phyloP scores from a whole-genome alignment of 169 alveolate species.

The Plasmodium yoelii region DNA sequence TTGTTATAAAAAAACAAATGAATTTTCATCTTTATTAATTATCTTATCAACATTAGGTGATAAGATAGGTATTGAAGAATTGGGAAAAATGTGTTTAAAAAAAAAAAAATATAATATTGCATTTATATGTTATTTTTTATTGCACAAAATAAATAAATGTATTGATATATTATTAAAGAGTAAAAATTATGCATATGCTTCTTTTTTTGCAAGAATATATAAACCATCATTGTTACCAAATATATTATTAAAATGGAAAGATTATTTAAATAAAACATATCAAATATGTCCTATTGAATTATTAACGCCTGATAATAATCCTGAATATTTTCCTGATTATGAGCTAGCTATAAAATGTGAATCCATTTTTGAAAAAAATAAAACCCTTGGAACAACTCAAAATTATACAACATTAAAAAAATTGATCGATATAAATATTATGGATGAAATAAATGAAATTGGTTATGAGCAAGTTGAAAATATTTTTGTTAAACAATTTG shows the following conservation, averaged over 20 bases:
- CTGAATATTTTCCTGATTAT: slow-evolving; percentile 72
- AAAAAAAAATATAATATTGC: slow-evolving; percentile 79
- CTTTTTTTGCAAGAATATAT: slow-evolving; percentile 81
- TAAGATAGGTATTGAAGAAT: slow-evolving; percentile 63
- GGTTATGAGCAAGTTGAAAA: slow-evolving; percentile 69
- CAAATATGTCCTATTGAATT: slow-evolving; percentile 16
- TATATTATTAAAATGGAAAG: slow-evolving; percentile 78
- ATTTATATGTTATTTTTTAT: slow-evolving; percentile 81
- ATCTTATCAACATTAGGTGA: slow-evolving; percentile 81
- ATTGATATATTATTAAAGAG: slow-evolving; percentile 76
- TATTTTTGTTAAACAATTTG: slow-evolving; percentile 63
- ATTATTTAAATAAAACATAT: slow-evolving; percentile 50
- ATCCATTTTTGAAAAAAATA: slow-evolving; percentile 47
- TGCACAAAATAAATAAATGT: slow-evolving; percentile 82
- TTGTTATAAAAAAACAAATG: slow-evolving; percentile 83
- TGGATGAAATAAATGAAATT: slow-evolving; percentile 71
- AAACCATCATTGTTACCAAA: slow-evolving; percentile 79
- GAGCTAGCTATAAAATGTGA: slow-evolving; percentile 71
- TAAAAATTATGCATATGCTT: slow-evolving; percentile 82
- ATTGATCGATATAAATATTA: slow-evolving; percentile 60
- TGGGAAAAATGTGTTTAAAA: slow-evolving; percentile 78
- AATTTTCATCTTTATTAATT: slow-evolving; percentile 80
- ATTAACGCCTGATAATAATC: slow-evolving; percentile 68
- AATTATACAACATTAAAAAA: slow-evolving; percentile 70
- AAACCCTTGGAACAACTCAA: slow-evolving; percentile 54